Percentiles rank a stretch among this genome's conserved stretches.
phyloP scores from a whole-genome alignment of 2,329 filamentous ascomycete species.

The Talaromyces sp. region DNA sequence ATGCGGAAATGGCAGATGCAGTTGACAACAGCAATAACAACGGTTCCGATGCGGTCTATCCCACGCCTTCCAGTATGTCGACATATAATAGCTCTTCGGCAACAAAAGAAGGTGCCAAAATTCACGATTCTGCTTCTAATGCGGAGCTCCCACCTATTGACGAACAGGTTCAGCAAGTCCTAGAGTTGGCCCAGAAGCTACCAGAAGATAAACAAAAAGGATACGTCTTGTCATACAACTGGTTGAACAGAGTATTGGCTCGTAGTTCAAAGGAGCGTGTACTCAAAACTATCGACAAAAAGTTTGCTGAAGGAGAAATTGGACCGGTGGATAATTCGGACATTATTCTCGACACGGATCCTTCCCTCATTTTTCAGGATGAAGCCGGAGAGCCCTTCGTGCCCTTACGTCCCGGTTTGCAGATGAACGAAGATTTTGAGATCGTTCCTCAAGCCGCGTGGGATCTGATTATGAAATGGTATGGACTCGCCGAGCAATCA shows the following conservation, averaged over 20 bases:
- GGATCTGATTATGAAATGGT: slow-evolving; percentile 77
- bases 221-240: slow-evolving; percentile 73
- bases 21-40: slow-evolving; percentile 14
- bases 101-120: slow-evolving; percentile 26
- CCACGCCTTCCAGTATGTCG: slow-evolving; percentile 39
- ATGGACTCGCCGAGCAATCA: slow-evolving; percentile 68
- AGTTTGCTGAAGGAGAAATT: slow-evolving; percentile 60
- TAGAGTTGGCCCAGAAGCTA: slow-evolving; percentile 53
- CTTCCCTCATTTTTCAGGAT: slow-evolving; percentile 41
- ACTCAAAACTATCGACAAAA: slow-evolving; percentile 56
- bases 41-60: slow-evolving; percentile 33
- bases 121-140: slow-evolving; percentile 21
- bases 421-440: slow-evolving; percentile 67
- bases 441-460: slow-evolving; percentile 77
- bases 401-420: slow-evolving; percentile 65
- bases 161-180: slow-evolving; percentile 71
- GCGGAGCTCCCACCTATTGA: slow-evolving; percentile 52
- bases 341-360: slow-evolving; percentile 62
- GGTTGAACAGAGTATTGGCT: slow-evolving; percentile 71
- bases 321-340: slow-evolving; percentile 86
- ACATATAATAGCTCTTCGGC: slow-evolving; percentile 32
- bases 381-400: slow-evolving; percentile 59
- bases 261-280: slow-evolving; percentile 59
- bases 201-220: slow-evolving; percentile 70
- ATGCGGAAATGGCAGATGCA: slow-evolving; percentile 24